Evolutionary conservation across 2,329 filamentous ascomycete genomes (phyloP), one percentile per base, ranked within the genome.

Genomic region (Emergomyces africanus): DNA sequence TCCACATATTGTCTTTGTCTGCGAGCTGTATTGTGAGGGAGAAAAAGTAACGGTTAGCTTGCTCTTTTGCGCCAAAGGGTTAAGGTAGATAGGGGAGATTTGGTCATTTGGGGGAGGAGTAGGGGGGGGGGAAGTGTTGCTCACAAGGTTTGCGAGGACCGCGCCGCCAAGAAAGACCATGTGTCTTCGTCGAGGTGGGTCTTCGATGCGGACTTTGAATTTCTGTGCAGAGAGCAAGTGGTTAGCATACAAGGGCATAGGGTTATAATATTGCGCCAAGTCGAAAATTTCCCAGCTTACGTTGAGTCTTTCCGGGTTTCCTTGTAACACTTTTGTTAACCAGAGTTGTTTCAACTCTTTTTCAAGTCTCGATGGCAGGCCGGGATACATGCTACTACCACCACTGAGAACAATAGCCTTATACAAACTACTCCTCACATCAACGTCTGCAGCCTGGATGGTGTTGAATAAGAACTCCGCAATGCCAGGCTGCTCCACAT

Each of bases 91-190:
- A 50, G 55, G 15, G 44, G 8, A 5, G 18, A 8, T 33, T 30
- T n/a, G n/a, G n/a, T n/a, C n/a, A n/a, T n/a, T 30, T 30, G 30
- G 30, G 3, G 30, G 30, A 3, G 30, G 30, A 30, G 30, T 3
- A 30, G 25, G n/a, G 4, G 33, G 8, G 12, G 28, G 12, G 33
- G n/a, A n/a, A n/a, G n/a, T n/a, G n/a, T n/a, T 35, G 10, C 79
- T 71, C 75, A 83, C 81, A 74, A 99, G 95, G 73, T 97, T 97
- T 67, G 94, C 94, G 68, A 99, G 79, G 63, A 99, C 94, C 30
- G 94, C 94, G 67, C 94, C 94, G 60, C 94, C 94, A 59, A 99
- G 77, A 81, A 99, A 97, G n/a, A 99, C 94, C 91, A 99, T 97
- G 79, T 99, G 94, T 75, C 92, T 83, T 78, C 94, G 84, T 76